phyloP scores from a whole-genome alignment of 2,329 filamentous ascomycete species.

The Exserohilum turcica region DNA sequence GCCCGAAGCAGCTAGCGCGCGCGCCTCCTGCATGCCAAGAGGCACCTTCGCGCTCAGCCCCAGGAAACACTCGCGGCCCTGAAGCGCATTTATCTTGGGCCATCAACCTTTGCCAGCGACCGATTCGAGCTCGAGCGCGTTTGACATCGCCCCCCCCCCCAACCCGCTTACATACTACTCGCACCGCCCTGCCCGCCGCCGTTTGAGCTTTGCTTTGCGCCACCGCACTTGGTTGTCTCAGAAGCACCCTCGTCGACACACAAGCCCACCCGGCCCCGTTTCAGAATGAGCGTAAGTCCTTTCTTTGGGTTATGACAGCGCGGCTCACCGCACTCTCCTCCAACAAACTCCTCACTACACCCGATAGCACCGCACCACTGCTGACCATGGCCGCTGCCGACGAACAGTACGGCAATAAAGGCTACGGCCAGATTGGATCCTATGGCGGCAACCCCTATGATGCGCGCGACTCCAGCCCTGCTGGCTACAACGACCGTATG shows the following conservation, averaged over 20 bases:
- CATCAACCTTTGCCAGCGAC: constrained; percentile 15
- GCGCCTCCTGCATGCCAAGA: constrained; percentile 10
- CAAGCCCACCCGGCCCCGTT: constrained; percentile 38
- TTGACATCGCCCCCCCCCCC: constrained; percentile 10
- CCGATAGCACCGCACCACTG: constrained; percentile 2
- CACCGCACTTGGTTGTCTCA: constrained; percentile 38
- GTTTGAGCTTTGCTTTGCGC: constrained; percentile 19
- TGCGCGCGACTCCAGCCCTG: constrained; percentile 41
- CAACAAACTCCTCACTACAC: constrained; percentile 11
- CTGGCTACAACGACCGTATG: constrained; percentile 54
- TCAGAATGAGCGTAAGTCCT: constrained; percentile 48
- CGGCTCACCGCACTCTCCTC: constrained; percentile 13
- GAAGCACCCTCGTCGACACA: constrained; percentile 38
- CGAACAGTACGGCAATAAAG: constrained; percentile 49
- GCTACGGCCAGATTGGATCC: constrained; percentile 49
- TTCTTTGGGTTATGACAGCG: constrained; percentile 16
- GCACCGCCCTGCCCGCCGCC: background rate
- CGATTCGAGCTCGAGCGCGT: constrained; percentile 10
- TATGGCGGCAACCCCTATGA: constrained; percentile 53
- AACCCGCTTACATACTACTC: background rate
- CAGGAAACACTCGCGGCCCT: constrained; percentile 13
- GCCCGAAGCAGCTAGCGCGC: constrained; percentile 15
- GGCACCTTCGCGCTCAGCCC: constrained; percentile 21
- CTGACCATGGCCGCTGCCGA: constrained; percentile 30
- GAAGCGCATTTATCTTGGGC: constrained; percentile 23